Evolutionary conservation across 164 flowering plant species (phyloP).

Genomic region (Umbellularia californica): DNA sequence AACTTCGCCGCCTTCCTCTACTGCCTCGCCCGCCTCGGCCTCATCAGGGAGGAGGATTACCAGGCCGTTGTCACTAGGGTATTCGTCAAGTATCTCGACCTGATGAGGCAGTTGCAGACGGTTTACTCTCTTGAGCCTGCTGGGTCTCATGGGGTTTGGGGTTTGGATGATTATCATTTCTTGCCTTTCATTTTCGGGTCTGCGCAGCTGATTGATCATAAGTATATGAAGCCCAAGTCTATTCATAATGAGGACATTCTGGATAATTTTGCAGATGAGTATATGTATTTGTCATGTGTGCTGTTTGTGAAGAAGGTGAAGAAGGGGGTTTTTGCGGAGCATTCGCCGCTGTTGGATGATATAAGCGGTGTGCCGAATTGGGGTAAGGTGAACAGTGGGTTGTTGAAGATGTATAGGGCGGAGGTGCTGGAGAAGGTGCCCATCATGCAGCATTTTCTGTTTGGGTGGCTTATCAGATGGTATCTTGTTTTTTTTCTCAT

Average conservation of each 20-base stretch:
- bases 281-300: constrained; percentile 71
- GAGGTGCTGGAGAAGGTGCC: constrained; percentile 70
- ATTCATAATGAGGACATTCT: constrained; percentile 85
- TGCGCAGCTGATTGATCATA: constrained; percentile 91
- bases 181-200: constrained; percentile 93
- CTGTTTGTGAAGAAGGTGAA: constrained; percentile 83
- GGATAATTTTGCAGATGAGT: constrained; percentile 76
- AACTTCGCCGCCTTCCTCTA: constrained; percentile 36
- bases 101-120: constrained; percentile 78
- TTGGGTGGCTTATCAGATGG: constrained; percentile 55
- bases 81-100: constrained; percentile 71
- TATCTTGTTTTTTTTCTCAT: constrained; percentile 11
- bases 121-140: constrained; percentile 85
- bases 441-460: constrained; percentile 66
- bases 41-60: constrained; percentile 49
- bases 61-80: constrained; percentile 68
- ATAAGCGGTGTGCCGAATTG: constrained; percentile 89
- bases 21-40: constrained; percentile 29
- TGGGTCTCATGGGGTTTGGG: constrained; percentile 99
- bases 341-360: constrained; percentile 91
- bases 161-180: constrained; percentile 91
- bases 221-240: constrained; percentile 98
- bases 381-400: constrained; percentile 88
- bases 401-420: constrained; percentile 65
- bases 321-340: constrained; percentile 88